Conservation (phyloP, 495 filamentous ascomycete species). For the Penicillium canariense region DNA sequence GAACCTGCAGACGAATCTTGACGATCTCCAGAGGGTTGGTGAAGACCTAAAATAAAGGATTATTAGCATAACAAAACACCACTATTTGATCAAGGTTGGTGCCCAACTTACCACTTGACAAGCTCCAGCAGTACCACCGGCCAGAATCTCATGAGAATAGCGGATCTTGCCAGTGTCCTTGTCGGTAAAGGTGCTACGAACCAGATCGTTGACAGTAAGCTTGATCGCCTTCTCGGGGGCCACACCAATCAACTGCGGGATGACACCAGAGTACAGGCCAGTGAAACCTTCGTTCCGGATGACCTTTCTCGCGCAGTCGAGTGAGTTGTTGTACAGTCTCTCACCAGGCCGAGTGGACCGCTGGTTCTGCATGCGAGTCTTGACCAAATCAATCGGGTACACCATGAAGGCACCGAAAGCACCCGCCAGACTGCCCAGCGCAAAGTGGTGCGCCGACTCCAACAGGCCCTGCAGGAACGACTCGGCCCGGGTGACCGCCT, state of each 20-base stretch:
- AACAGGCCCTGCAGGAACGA: constrained; percentile 59
- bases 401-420: constrained; percentile 99
- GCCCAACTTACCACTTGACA: constrained; percentile 85
- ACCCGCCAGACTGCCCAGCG: constrained; percentile 82
- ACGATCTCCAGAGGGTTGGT: constrained; percentile 98
- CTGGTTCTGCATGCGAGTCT: constrained; percentile 99
- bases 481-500: constrained; percentile 51
- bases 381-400: constrained; percentile 97
- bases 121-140: constrained; percentile 86
- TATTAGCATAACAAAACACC: not conserved
- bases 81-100: not conserved
- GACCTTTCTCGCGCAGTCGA: constrained; percentile 91
- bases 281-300: constrained; percentile 85
- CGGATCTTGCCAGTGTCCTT: constrained; percentile 73
- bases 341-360: constrained; percentile 76
- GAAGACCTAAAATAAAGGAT: constrained; percentile 61
- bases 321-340: constrained; percentile 89
- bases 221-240: constrained; percentile 99
- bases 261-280: constrained; percentile 89
- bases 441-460: constrained; percentile 87
- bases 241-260: constrained; percentile 94
- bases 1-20: constrained; percentile 96
- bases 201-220: constrained; percentile 93
- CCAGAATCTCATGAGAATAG: constrained; percentile 69
- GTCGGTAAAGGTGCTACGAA: constrained; percentile 73